Conservation (phyloP, 371 early-diverging fungal species). For the Parasitella parasitica region DNA sequence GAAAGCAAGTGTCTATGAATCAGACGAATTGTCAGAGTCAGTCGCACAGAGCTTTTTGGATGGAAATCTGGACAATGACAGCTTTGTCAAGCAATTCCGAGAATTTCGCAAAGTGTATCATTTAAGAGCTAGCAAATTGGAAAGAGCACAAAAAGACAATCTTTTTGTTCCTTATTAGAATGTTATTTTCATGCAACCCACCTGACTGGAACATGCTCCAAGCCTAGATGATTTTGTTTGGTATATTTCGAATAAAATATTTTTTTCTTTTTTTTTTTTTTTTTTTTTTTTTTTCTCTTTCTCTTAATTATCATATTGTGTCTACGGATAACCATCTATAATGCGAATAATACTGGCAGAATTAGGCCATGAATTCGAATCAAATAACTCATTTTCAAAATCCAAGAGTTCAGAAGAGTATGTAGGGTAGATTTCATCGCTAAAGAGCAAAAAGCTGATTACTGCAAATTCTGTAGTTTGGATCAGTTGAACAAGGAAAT, state of each 20-base stretch:
- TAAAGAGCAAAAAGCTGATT: background rate
- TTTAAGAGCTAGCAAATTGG: conserved; percentile 60
- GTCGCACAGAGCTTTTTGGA: conserved; percentile 62
- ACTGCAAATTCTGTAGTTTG: background rate
- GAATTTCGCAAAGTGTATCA: conserved; percentile 66
- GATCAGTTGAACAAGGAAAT: background rate
- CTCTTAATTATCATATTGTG: background rate
- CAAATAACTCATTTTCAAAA: background rate
- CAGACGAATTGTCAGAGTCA: conserved; percentile 63
- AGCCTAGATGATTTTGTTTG: background rate
- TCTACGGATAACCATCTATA: background rate
- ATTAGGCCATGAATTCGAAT: conserved; percentile 10
- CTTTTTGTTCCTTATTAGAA: conserved; percentile 19
- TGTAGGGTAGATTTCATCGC: background rate
- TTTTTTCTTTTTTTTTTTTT: background rate
- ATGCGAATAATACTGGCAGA: conserved; percentile 23
- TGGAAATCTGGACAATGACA: conserved; percentile 57
- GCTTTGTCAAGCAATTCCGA: conserved; percentile 60
- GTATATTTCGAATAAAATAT: background rate
- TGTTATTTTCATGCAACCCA: conserved; percentile 10
- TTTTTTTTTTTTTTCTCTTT: background rate
- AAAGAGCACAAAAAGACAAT: conserved; percentile 49
- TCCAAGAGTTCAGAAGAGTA: background rate
- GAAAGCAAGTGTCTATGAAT: conserved; percentile 58
- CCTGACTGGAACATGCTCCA: conserved; percentile 8